phyloP scores from a whole-genome alignment of 2,329 filamentous ascomycete species.

The Venturia aucupariae region DNA sequence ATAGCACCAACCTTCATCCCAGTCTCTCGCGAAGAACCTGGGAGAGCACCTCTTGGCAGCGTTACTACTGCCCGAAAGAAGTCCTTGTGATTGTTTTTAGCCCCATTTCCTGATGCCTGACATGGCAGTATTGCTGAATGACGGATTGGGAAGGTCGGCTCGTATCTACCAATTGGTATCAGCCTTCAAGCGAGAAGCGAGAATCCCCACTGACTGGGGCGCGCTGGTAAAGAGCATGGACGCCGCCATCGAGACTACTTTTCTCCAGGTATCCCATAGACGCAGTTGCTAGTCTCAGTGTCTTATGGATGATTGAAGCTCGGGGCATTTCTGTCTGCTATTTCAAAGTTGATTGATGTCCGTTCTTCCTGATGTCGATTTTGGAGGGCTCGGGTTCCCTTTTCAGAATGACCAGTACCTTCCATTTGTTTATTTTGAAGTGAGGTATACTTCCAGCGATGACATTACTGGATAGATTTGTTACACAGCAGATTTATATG shows the following conservation, averaged over 20 bases:
- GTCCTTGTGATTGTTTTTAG: slow-evolving; percentile 2
- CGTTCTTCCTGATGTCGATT: too few species aligned
- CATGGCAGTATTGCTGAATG: not conserved
- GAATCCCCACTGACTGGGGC: not conserved
- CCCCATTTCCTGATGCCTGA: not conserved
- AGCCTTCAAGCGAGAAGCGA: not conserved
- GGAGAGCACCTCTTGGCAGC: not conserved
- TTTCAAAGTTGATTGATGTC: not conserved
- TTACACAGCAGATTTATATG: not conserved
- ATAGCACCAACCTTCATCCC: not conserved
- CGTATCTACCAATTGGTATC: not conserved
- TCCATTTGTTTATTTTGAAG: not conserved
- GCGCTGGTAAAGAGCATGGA: too few species aligned
- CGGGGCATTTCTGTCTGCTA: not conserved
- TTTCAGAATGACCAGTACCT: not conserved
- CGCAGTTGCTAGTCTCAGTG: not conserved
- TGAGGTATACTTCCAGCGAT: not conserved
- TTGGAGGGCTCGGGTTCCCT: too few species aligned
- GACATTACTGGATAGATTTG: not conserved
- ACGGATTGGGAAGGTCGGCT: not conserved
- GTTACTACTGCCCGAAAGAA: not conserved
- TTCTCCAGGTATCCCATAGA: too few species aligned
- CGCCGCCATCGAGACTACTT: too few species aligned
- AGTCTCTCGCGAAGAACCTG: slow-evolving; percentile 1
- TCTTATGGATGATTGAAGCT: not conserved